Evolutionary conservation across 257 asterid genomes (phyloP).

Genomic region (Dorcoceras hygrometricum): DNA sequence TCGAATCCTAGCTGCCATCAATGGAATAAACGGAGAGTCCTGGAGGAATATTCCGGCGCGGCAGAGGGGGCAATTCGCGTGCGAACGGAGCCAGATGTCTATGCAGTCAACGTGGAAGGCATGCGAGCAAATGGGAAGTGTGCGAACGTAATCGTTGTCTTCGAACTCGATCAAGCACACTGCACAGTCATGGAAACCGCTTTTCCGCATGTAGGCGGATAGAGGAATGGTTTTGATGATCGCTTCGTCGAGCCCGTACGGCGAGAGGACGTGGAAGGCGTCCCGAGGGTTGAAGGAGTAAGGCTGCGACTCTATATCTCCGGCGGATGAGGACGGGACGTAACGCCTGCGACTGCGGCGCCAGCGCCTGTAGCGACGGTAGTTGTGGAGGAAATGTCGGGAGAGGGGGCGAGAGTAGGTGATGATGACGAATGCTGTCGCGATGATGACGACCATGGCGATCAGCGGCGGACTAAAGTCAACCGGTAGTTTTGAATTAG

Average conservation of each 20-base stretch:
- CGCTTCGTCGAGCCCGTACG: slow-evolving; percentile 93
- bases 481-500: slow-evolving; percentile 66
- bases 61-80: slow-evolving; percentile 94
- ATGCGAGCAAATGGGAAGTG: slow-evolving; percentile 84
- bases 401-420: slow-evolving; percentile 89
- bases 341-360: slow-evolving; percentile 60
- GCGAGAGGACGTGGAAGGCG: slow-evolving; percentile 71
- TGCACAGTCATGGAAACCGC: slow-evolving; percentile 72
- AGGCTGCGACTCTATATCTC: slow-evolving; percentile 76
- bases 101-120: slow-evolving; percentile 94
- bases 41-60: slow-evolving; percentile 72
- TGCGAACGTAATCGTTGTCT: slow-evolving; percentile 75
- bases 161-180: slow-evolving; percentile 88
- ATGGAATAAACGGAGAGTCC: slow-evolving; percentile 79
- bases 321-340: slow-evolving; percentile 66
- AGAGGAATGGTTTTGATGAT: slow-evolving; percentile 82
- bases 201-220: slow-evolving; percentile 57
- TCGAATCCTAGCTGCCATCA: slow-evolving; percentile 86
- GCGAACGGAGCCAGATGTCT: slow-evolving; percentile 88
- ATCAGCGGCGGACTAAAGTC: slow-evolving; percentile 93
- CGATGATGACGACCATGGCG: slow-evolving; percentile 82
- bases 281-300: slow-evolving; percentile 56
- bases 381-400: slow-evolving; percentile 55
- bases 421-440: slow-evolving; percentile 77
- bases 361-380: slow-evolving; percentile 73